These are phyloP conservation scores for Xylariaceae sp. DNA, from an alignment of 2,329 filamentous ascomycete species.

Conservation along the genomic window DNA sequence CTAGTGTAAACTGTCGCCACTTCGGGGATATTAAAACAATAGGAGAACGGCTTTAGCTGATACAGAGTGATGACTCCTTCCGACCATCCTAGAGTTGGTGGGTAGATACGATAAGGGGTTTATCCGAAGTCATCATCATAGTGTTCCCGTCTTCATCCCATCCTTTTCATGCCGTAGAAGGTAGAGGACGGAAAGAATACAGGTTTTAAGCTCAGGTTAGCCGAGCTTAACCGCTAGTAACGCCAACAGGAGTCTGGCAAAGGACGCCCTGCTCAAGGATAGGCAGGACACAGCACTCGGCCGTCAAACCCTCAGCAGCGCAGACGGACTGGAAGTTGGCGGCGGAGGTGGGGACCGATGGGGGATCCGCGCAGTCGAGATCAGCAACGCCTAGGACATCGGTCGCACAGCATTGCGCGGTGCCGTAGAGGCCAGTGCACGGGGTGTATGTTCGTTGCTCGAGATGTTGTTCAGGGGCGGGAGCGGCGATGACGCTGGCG, in stretches of 20 bases:
- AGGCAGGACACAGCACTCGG: constrained; percentile 49
- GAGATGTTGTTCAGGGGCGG: constrained; percentile 14
- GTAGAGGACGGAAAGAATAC: too few relatives aligned
- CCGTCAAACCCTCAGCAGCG: constrained; percentile 41
- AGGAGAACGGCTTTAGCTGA: too few relatives aligned
- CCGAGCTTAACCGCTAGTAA: too few relatives aligned
- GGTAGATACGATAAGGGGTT: too few relatives aligned
- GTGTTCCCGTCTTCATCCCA: too few relatives aligned
- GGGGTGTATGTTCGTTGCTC: constrained; percentile 30
- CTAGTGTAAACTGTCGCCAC: too few relatives aligned
- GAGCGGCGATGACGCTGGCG: constrained; percentile 18
- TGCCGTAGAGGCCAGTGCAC: constrained; percentile 40
- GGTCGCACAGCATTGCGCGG: constrained; percentile 57
- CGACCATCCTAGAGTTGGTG: too few relatives aligned
- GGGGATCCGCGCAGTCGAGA: constrained; percentile 49
- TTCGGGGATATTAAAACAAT: too few relatives aligned
- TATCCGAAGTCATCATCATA: too few relatives aligned
- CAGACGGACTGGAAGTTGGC: constrained; percentile 44
- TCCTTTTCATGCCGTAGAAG: too few relatives aligned
- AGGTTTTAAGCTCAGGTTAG: too few relatives aligned
- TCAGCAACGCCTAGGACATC: constrained; percentile 47
- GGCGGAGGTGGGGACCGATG: constrained; percentile 35
- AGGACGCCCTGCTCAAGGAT: constrained; percentile 35
- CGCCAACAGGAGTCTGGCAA: constrained; percentile 29
- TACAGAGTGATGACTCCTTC: too few relatives aligned